Percentiles rank a stretch among this genome's conserved stretches.
These are phyloP conservation scores for Oryza coarctata DNA, from an alignment of 176 grass and related monocot genomes.

Conservation along the genomic window DNA sequence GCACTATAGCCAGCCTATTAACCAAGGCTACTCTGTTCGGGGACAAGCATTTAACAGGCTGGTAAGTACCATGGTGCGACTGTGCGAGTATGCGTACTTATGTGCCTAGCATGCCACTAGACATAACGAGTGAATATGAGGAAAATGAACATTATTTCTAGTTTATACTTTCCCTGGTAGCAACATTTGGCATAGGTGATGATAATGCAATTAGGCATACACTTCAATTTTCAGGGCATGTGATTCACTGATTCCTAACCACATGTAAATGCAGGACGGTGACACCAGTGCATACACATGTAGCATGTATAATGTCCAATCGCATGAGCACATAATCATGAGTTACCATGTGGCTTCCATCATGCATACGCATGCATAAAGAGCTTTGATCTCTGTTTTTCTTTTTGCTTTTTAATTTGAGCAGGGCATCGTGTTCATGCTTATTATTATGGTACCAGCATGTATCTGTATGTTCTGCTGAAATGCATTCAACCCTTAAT, in stretches of 20 bases:
- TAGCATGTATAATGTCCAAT: neutral
- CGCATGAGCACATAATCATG: neutral
- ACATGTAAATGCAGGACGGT: neutral
- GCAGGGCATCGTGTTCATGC: neutral
- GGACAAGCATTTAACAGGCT: constrained; percentile 18
- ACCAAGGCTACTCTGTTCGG: constrained; percentile 18
- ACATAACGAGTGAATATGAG: neutral
- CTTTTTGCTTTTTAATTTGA: neutral
- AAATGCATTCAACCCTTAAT: neutral
- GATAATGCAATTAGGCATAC: neutral
- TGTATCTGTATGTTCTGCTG: neutral
- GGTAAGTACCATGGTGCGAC: neutral
- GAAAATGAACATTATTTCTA: neutral
- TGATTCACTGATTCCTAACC: neutral
- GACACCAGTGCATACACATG: neutral
- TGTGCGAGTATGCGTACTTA: neutral
- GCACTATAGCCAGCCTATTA: neutral
- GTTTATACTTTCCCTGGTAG: constrained; percentile 18
- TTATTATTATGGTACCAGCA: neutral
- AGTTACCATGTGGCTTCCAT: neutral
- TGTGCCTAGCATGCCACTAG: neutral
- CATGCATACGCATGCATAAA: neutral
- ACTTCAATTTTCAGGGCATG: constrained; percentile 1
- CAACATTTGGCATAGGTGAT: neutral
- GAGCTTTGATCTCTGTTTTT: neutral